phyloP scores from a whole-genome alignment of 805 yeast genomes.

The Metschnikowia arizonensis region DNA sequence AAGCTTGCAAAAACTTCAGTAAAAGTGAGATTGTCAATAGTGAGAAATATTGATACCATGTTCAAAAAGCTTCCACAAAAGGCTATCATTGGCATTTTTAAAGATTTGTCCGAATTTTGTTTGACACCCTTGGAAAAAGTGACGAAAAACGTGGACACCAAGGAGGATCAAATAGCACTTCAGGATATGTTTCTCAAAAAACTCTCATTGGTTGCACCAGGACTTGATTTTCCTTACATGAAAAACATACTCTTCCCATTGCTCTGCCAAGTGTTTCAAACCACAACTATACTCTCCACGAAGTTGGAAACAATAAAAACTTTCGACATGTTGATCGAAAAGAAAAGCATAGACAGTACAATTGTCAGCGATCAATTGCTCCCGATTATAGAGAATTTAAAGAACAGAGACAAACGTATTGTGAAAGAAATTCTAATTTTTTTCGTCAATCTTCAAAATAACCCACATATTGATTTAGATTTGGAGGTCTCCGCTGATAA shows the following conservation, averaged over 20 bases:
- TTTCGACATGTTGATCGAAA: constrained; percentile 53
- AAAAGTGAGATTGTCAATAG: constrained; percentile 27
- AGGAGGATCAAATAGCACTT: constrained; percentile 30
- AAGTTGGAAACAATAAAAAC: constrained; percentile 64
- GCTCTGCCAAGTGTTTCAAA: constrained; percentile 67
- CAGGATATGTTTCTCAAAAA: constrained; percentile 53
- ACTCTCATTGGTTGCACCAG: constrained; percentile 37
- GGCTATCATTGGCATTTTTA: constrained; percentile 47
- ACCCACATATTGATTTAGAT: constrained; percentile 22
- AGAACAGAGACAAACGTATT: constrained; percentile 69
- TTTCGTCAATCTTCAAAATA: constrained; percentile 48
- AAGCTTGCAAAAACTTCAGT: constrained; percentile 32
- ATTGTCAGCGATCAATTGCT: constrained; percentile 72
- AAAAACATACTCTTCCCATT: constrained; percentile 75
- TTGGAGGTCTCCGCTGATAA: constrained; percentile 16
- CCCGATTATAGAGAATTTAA: constrained; percentile 73
- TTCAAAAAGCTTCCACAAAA: constrained; percentile 47
- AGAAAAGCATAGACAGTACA: constrained; percentile 63
- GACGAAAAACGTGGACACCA: constrained; percentile 26
- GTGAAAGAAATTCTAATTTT: constrained; percentile 49
- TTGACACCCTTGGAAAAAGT: constrained; percentile 18
- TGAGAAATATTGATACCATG: constrained; percentile 46
- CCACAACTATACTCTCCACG: constrained; percentile 78
- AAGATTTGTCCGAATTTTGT: constrained; percentile 40
- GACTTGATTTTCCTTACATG: constrained; percentile 63